Evolutionary conservation across 2,329 filamentous ascomycete species (phyloP).

Genomic region (Mycosphaerella sp.): DNA sequence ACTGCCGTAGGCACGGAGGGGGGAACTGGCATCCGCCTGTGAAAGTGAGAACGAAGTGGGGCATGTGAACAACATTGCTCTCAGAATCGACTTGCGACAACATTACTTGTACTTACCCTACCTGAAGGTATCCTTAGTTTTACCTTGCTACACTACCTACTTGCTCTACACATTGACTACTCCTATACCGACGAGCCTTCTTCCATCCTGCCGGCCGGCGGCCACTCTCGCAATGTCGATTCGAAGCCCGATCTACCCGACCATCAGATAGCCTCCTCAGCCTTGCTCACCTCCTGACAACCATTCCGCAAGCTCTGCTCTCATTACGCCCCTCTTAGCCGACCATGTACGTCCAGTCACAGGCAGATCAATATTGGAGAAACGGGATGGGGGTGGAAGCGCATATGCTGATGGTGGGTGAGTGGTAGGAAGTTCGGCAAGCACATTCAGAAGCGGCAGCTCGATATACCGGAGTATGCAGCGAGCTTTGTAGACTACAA

Average conservation of each 20-base stretch:
- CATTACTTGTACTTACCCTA: no score
- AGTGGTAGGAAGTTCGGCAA: constrained; percentile 93
- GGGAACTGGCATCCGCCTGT: no score
- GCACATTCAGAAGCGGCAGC: constrained; percentile 97
- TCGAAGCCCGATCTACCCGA: not conserved
- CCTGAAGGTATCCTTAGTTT: not conserved
- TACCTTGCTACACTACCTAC: no score
- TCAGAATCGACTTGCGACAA: not conserved
- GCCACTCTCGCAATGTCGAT: constrained; percentile 2
- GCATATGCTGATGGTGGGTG: constrained; percentile 14
- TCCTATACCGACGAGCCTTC: no score
- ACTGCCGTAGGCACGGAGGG: no score
- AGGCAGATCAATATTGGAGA: not conserved
- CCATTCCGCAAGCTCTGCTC: not conserved
- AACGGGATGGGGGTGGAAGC: not conserved
- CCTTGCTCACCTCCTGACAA: not conserved
- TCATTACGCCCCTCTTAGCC: not conserved
- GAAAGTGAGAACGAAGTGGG: no score
- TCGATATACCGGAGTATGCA: constrained; percentile 98
- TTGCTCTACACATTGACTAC: no score
- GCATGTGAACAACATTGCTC: no score
- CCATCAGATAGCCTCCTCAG: constrained; percentile 3
- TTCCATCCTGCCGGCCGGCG: no score
- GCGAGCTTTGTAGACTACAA: constrained; percentile 99
- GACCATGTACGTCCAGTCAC: constrained; percentile 13